Conservation (phyloP, 768 basidiomycete genomes). For the Termitomyces sp. region DNA sequence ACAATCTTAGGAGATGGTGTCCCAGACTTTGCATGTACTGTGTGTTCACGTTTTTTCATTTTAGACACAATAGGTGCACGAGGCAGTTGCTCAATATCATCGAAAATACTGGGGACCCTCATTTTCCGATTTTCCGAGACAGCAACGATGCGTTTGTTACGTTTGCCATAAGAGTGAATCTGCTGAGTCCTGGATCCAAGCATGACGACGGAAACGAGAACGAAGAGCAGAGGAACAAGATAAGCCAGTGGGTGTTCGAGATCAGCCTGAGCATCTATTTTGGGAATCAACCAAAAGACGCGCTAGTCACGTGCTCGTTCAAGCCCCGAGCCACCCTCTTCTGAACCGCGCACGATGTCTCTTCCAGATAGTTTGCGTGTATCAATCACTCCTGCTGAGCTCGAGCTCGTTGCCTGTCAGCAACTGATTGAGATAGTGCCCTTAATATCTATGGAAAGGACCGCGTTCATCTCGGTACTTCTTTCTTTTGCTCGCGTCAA, state of each 20-base stretch:
- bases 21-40: slow-evolving; percentile 23
- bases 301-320: slow-evolving; percentile 17
- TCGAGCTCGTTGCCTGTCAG: slow-evolving; percentile 85
- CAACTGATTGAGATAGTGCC: slow-evolving; percentile 84
- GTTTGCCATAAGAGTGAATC: slow-evolving; percentile 60
- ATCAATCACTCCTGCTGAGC: slow-evolving; percentile 77
- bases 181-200: slow-evolving; percentile 59
- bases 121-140: slow-evolving; percentile 28
- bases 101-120: slow-evolving; percentile 31
- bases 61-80: slow-evolving; percentile 33
- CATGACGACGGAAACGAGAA: slow-evolving; percentile 30
- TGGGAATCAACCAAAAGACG: slow-evolving; percentile 17
- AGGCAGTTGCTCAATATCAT: slow-evolving; percentile 36
- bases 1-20: slow-evolving; percentile 31
- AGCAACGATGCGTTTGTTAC: slow-evolving; percentile 54
- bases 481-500: slow-evolving; percentile 9
- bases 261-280: slow-evolving; percentile 9
- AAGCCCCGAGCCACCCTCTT: too few species aligned
- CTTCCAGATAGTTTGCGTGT: slow-evolving; percentile 65
- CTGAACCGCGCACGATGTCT: slow-evolving; percentile 47
- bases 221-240: slow-evolving; percentile 9
- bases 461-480: slow-evolving; percentile 84
- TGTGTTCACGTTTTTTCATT: slow-evolving; percentile 45
- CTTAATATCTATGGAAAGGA: slow-evolving; percentile 84
- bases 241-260: background rate